phyloP scores from a whole-genome alignment of 495 filamentous ascomycete species.

The Glutinoglossum americanum region DNA sequence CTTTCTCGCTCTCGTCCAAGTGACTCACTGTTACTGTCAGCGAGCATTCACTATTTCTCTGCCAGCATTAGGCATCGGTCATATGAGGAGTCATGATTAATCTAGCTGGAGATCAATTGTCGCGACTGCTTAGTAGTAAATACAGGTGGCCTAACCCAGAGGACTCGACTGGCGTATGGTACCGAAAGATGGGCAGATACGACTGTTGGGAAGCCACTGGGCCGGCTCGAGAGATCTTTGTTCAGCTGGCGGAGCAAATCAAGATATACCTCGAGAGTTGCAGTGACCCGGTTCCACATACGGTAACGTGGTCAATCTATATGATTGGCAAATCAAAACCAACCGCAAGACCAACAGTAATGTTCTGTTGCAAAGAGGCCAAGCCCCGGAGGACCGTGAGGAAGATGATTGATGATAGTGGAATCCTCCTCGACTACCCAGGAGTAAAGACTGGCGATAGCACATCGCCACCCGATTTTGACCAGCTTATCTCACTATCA shows the following conservation, averaged over 20 bases:
- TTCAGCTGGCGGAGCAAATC: conserved; percentile 1
- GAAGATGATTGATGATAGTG: conserved; percentile 1
- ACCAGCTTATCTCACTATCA: conserved; percentile 3
- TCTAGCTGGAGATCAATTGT: background rate
- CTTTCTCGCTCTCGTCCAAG: no score
- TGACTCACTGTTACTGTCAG: no score
- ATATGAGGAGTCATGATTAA: background rate
- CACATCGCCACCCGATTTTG: conserved; percentile 1
- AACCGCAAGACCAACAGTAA: conserved; percentile 3
- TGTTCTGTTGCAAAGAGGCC: conserved; percentile 4
- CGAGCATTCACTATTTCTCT: no score
- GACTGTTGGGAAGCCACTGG: conserved; percentile 7
- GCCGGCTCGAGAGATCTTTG: conserved; percentile 1
- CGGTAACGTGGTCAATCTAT: conserved; percentile 7
- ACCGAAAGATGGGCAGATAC: conserved; percentile 1
- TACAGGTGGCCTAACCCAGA: conserved; percentile 1
- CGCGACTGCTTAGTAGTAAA: background rate
- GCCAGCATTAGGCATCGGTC: no score
- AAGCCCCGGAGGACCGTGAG: background rate
- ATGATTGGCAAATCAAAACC: conserved; percentile 3
- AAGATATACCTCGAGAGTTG: conserved; percentile 5
- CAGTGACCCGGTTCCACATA: conserved; percentile 1
- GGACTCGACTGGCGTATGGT: conserved; percentile 1
- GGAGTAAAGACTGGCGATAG: background rate
- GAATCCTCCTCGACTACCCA: background rate